Base-by-base conservation (phyloP, 345 rosid species). In the Brassica napus region DNA sequence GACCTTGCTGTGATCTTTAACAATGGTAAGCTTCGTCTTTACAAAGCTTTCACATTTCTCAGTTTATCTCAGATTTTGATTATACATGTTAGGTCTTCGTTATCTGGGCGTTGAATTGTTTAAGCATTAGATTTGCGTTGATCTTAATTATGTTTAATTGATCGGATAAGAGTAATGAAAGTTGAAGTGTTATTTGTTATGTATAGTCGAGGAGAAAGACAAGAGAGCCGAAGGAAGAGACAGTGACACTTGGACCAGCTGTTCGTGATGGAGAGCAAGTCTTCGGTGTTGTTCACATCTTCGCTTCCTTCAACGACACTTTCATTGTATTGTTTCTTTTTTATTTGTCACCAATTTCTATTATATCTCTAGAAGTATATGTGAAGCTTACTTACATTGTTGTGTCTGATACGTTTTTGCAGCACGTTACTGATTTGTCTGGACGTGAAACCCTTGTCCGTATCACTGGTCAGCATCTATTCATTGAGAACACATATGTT, bases 371-470 rank as follows among this genome's bases (percentile, higher is more conserved):
- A 28, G 31, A 28, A 28, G 3, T 52, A 0, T 21, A 7, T 65
- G 26, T 1, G 24, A 32, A 28, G 4, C 37, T 80, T 15, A 80
- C 79, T 80, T 15, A 80, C 79, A 14, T 68, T 59, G 1, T 18
- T 18, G 18, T 18, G 18, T 18, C 18, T 18, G 18, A 18, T 18
- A 18, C 18, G 18, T 18, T 7, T 44, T 52, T 78, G 82, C 88
- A 91, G 98, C 98, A 93, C 35, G 97, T 93, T 58, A 93, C 98
- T 67, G 98, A 93, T 83, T 47, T 93, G 75, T 91, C 98, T 31
- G 98, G 98, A 60, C 87, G 94, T 82, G 98, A 93, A 85, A 93
- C 98, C 2, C 81, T 93, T 52, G 97, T 93, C 44, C 97, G 98
- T 79, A 88, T 91, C 52, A 93, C 98, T 0, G 98, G 98, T 93